Percentiles rank a stretch among this genome's conserved stretches.
These are phyloP conservation scores for Aspergillus kassunensis DNA, from an alignment of 495 filamentous ascomycete genomes.

Conservation along the genomic window DNA sequence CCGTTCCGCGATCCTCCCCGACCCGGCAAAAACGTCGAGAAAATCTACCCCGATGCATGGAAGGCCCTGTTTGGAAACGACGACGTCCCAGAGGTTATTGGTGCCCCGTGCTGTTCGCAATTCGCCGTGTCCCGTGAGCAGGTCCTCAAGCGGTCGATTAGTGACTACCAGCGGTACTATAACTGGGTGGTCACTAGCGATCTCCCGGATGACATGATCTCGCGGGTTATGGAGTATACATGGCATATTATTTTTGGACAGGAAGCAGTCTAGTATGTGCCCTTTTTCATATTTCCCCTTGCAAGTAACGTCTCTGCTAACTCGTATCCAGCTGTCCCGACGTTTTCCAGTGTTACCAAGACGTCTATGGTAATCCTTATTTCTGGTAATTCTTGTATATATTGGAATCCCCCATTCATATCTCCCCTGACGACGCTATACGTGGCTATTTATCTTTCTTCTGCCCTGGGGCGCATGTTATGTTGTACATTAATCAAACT, in stretches of 20 bases:
- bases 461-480: background rate
- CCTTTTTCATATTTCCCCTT: background rate
- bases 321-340: slow-evolving; percentile 39
- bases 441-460: slow-evolving; percentile 8
- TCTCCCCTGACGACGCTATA: slow-evolving; percentile 11
- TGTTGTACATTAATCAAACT: slow-evolving; percentile 9
- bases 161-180: slow-evolving; percentile 54
- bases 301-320: background rate
- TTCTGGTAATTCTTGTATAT: slow-evolving; percentile 22
- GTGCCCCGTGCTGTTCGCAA: slow-evolving; percentile 61
- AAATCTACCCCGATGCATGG: slow-evolving; percentile 42
- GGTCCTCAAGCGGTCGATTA: slow-evolving; percentile 42
- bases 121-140: slow-evolving; percentile 60
- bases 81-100: slow-evolving; percentile 46
- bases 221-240: slow-evolving; percentile 48
- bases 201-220: slow-evolving; percentile 41
- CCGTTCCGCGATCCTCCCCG: slow-evolving; percentile 43
- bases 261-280: slow-evolving; percentile 45
- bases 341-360: slow-evolving; percentile 41
- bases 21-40: slow-evolving; percentile 47
- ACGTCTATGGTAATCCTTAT: slow-evolving; percentile 39
- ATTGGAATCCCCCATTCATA: slow-evolving; percentile 6
- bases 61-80: slow-evolving; percentile 38
- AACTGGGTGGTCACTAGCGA: slow-evolving; percentile 55
- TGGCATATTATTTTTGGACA: slow-evolving; percentile 56